A percentile compares a stretch with the other conserved stretches of the same genome.
Conservation (phyloP, 441 rosid species). For the Mallotus repandus region DNA sequence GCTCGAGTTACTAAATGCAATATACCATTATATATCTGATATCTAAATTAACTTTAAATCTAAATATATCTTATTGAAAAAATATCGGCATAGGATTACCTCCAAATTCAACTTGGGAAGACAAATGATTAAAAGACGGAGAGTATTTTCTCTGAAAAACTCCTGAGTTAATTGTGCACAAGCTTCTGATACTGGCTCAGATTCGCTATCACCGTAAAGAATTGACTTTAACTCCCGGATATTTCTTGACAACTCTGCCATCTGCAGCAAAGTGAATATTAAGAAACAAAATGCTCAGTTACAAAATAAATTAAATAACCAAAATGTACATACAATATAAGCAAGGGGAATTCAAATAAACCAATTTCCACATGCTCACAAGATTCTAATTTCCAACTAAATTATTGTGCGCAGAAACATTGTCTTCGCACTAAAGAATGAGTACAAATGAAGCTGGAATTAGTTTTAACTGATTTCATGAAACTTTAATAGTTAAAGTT, state of each 20-base stretch:
- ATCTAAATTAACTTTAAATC: background rate
- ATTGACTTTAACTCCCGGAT: conserved; percentile 81
- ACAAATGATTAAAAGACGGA: conserved; percentile 68
- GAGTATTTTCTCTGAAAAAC: conserved; percentile 76
- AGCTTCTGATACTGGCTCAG: conserved; percentile 91
- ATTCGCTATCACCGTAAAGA: conserved; percentile 89
- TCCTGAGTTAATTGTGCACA: conserved; percentile 91
- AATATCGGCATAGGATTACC: conserved; percentile 37
- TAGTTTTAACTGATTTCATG: background rate
- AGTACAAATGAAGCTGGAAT: background rate
- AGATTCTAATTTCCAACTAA: background rate
- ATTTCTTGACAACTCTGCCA: conserved; percentile 70
- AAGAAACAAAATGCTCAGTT: background rate
- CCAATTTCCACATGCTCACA: background rate
- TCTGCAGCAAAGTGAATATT: conserved; percentile 32
- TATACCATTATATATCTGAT: background rate
- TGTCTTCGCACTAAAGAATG: background rate
- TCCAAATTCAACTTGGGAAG: conserved; percentile 87
- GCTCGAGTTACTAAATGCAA: background rate
- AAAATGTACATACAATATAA: background rate
- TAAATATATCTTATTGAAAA: background rate
- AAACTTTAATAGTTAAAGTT: background rate
- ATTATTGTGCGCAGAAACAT: background rate
- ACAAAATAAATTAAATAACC: background rate
- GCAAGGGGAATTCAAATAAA: background rate